Evolutionary conservation across 805 yeast species (phyloP).

Genomic region (Starmerella bacillaris): DNA sequence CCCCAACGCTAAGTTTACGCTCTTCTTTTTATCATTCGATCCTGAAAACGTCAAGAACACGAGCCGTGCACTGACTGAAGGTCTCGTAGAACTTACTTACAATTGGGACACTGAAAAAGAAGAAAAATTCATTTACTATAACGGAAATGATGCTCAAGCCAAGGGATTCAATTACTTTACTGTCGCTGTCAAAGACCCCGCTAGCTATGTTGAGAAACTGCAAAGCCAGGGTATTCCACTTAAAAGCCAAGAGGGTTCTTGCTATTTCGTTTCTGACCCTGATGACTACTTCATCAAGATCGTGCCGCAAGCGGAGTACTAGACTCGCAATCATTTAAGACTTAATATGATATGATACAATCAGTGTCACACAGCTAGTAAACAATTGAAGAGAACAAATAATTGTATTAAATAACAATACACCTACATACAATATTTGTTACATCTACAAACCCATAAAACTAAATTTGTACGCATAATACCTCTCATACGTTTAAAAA

Average conservation of each 20-base stretch:
- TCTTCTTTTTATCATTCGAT: slow-evolving; percentile 70
- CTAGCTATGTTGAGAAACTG: slow-evolving; percentile 35
- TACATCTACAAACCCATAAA: no score
- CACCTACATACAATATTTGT: no score
- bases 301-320: slow-evolving; percentile 27
- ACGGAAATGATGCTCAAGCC: slow-evolving; percentile 51
- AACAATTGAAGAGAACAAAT: no score
- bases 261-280: slow-evolving; percentile 49
- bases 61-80: slow-evolving; percentile 33
- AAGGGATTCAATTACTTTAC: slow-evolving; percentile 83
- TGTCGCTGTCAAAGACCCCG: slow-evolving; percentile 46
- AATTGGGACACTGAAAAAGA: slow-evolving; percentile 91
- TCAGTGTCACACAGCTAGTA: no score
- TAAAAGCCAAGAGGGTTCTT: slow-evolving; percentile 27
- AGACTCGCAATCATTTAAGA: no score
- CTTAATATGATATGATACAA: no score
- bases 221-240: slow-evolving; percentile 32
- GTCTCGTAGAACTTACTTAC: slow-evolving; percentile 76
- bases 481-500: no score
- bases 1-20: slow-evolving; percentile 58
- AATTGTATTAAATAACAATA: no score
- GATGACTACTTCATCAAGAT: slow-evolving; percentile 79
- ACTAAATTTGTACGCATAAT: no score
- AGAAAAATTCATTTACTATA: slow-evolving; percentile 55
- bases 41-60: slow-evolving; percentile 26